Base-by-base conservation (phyloP, 2,329 filamentous ascomycete species). In the Talaromyces funiculosus region DNA sequence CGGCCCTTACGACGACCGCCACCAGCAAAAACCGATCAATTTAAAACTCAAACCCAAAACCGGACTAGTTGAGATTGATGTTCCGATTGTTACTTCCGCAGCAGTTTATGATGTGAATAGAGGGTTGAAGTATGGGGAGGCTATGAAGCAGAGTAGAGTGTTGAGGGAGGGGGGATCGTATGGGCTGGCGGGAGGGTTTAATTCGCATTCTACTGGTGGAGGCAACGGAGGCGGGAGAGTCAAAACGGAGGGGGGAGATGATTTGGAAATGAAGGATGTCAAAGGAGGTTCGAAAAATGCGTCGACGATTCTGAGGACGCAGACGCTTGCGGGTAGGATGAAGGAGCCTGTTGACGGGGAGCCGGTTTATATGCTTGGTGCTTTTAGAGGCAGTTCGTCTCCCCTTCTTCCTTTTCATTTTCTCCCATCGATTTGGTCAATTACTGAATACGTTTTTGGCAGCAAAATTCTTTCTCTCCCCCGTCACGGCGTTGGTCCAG, bases 31-130 rank as follows among this genome's bases (percentile, higher is more conserved):
- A 59, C 89, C 93, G 10, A 79, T 84, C 16, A 86, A 89, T 67
- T 80, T 97, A 68, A 90, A 93, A 66, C 79, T 96, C 72, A 99
- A 97, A 78, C 84, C 87, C 14, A 78, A 83, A 60, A 85, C 90
- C 0, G 92, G 92, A 60, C 90, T 97, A 77, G 81, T 97, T 60
- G 94, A 99, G 77, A 81, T 97, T 57, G 94, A 99, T 73, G 83
- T 97, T n/a, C 90, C 91, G 4, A 81, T 97, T 67, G 86, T 87
- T 78, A 86, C 86, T 64, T 79, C 81, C 53, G 73, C 78, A 60
- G 88, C 90, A 70, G 22, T 33, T 6, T 97, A 96, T 80, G 92
- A 97, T 77, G 84, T 88, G 65, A 83, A 84, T 66, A 92, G 93
- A 77, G 93, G 91, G 53, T 78, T 94, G 56, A 83, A 85, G 65